These are phyloP conservation scores for Phlegmacium glaucopus DNA, from an alignment of 768 basidiomycete species.

Conservation along the genomic window DNA sequence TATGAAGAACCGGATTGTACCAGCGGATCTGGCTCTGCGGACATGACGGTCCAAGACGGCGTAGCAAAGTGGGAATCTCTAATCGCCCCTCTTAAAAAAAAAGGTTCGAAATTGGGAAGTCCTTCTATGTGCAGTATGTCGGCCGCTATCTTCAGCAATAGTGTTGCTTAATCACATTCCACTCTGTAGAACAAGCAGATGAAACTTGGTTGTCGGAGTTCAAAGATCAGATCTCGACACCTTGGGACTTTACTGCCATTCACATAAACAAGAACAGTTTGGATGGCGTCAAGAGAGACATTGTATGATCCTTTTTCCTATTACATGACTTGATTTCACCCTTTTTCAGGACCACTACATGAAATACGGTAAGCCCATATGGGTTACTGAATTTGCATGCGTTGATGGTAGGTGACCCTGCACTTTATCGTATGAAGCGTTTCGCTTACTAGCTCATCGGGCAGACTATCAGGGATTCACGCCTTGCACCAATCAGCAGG, in stretches of 20 bases:
- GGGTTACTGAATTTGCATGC: constrained; percentile 49
- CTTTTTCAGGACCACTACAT: constrained; percentile 37
- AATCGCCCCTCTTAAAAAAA: constrained; percentile 38
- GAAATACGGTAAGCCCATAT: constrained; percentile 42
- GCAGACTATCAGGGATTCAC: constrained; percentile 35
- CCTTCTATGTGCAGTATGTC: constrained; percentile 49
- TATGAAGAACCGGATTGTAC: constrained; percentile 48
- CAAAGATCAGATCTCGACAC: constrained; percentile 30
- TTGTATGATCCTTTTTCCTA: constrained; percentile 25
- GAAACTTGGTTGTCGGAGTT: constrained; percentile 46
- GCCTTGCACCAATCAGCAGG: constrained; percentile 40
- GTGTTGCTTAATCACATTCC: background rate
- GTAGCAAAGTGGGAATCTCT: constrained; percentile 37
- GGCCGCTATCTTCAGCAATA: background rate
- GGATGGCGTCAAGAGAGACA: constrained; percentile 39
- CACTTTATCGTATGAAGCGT: background rate
- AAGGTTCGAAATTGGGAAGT: constrained; percentile 39
- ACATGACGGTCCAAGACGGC: constrained; percentile 39
- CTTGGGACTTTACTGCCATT: constrained; percentile 45
- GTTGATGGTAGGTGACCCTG: constrained; percentile 33
- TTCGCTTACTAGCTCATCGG: background rate
- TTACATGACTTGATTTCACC: background rate
- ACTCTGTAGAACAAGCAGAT: constrained; percentile 38
- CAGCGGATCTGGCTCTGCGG: constrained; percentile 41
- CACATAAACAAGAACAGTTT: constrained; percentile 48